Conservation (phyloP, 345 rosid genomes). For the Salix exigua region DNA sequence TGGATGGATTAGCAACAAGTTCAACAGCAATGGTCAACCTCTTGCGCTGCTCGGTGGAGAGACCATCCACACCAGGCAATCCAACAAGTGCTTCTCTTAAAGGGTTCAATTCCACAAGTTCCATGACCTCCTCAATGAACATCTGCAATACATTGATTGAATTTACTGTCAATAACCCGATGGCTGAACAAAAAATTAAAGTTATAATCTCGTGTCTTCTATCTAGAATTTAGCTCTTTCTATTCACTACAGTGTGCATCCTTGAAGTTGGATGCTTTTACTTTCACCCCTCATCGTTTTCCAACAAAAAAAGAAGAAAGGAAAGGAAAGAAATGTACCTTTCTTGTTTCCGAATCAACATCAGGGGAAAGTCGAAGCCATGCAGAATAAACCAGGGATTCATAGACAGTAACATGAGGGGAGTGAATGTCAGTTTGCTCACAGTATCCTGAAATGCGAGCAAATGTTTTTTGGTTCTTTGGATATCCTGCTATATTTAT, state of each 20-base stretch:
- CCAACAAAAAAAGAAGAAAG: background rate
- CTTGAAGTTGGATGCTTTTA: background rate
- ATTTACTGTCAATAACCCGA: slow-evolving; percentile 4
- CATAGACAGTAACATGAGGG: slow-evolving; percentile 60
- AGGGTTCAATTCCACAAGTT: slow-evolving; percentile 57
- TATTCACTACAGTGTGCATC: background rate
- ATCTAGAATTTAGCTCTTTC: background rate
- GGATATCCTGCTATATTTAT: slow-evolving; percentile 58
- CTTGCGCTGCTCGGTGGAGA: slow-evolving; percentile 61
- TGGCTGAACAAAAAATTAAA: background rate
- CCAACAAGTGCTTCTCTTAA: slow-evolving; percentile 57
- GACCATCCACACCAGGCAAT: slow-evolving; percentile 55
- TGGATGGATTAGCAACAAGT: slow-evolving; percentile 68
- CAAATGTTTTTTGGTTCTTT: slow-evolving; percentile 67
- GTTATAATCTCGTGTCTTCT: background rate
- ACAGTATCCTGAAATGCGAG: slow-evolving; percentile 66
- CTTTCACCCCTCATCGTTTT: background rate
- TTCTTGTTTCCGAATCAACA: slow-evolving; percentile 49
- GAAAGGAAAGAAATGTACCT: slow-evolving; percentile 31
- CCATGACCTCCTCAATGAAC: slow-evolving; percentile 72
- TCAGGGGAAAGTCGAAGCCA: slow-evolving; percentile 64
- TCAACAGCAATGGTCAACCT: slow-evolving; percentile 69
- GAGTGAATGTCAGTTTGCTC: slow-evolving; percentile 74
- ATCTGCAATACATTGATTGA: slow-evolving; percentile 33
- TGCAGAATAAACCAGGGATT: slow-evolving; percentile 58